Conservation (phyloP, 169 alveolate species). For the Plasmodium fragile region DNA sequence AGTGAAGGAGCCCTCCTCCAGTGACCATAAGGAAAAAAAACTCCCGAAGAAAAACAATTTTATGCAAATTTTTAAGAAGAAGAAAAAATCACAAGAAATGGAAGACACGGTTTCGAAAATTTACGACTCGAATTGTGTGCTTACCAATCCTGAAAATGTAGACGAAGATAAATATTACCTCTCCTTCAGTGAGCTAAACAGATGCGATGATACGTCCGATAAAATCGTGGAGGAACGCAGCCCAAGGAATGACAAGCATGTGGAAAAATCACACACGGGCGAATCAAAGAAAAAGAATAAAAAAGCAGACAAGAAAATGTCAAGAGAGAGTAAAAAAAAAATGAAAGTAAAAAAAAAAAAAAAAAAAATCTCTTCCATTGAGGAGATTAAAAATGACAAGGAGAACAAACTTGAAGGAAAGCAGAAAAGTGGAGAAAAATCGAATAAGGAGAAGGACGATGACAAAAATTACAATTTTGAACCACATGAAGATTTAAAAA, state of each 20-base stretch:
- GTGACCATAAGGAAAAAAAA: slow-evolving; percentile 3
- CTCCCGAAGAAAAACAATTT: slow-evolving; percentile 20
- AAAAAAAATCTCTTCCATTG: slow-evolving; percentile 4
- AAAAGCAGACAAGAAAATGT: background rate
- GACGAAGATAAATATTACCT: slow-evolving; percentile 51
- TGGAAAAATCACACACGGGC: background rate
- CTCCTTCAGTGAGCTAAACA: slow-evolving; percentile 60
- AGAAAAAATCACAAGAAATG: slow-evolving; percentile 17
- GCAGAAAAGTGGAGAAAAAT: background rate
- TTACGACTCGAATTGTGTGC: slow-evolving; percentile 43
- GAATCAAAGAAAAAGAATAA: background rate
- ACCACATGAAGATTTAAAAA: slow-evolving; percentile 63
- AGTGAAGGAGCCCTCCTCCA: background rate
- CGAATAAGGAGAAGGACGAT: background rate
- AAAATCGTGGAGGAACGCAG: background rate
- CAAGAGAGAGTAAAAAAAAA: slow-evolving; percentile 14
- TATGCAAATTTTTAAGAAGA: slow-evolving; percentile 56
- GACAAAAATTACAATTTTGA: slow-evolving; percentile 53
- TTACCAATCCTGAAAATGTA: slow-evolving; percentile 28
- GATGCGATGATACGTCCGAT: slow-evolving; percentile 13
- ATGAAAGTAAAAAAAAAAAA: slow-evolving; percentile 15
- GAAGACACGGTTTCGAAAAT: slow-evolving; percentile 19
- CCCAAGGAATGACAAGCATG: background rate
- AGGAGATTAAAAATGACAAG: background rate
- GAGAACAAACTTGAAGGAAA: background rate